phyloP scores from a whole-genome alignment of 306 rosid species.

The Styphnolobium japonicum region DNA sequence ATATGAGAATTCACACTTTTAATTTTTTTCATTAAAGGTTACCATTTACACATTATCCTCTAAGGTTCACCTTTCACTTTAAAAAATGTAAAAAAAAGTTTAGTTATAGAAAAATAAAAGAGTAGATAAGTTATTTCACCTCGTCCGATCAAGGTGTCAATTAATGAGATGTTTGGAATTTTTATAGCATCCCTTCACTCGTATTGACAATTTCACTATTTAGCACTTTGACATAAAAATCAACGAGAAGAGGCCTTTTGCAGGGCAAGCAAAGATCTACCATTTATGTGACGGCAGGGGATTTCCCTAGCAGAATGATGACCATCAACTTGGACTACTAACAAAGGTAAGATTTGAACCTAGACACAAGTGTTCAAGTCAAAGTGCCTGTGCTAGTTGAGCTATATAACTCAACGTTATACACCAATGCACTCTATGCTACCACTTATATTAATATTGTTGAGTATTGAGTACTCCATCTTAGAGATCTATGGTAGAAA shows the following conservation, averaged over 20 bases:
- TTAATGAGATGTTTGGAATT: background rate
- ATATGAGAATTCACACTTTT: no score
- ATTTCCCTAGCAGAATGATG: background rate
- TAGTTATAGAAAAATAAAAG: no score
- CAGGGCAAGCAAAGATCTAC: background rate
- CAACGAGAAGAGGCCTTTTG: background rate
- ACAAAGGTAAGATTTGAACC: background rate
- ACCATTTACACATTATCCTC: no score
- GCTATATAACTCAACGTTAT: background rate
- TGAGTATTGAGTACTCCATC: background rate
- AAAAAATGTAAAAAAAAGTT: no score
- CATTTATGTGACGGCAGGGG: background rate
- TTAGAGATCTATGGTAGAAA: background rate
- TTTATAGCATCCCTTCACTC: background rate
- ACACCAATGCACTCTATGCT: background rate
- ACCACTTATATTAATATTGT: background rate
- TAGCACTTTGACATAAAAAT: background rate
- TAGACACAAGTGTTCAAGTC: background rate
- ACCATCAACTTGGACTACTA: no score
- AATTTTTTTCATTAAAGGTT: no score
- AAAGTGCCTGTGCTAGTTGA: background rate
- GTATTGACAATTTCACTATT: background rate
- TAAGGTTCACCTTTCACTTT: no score
- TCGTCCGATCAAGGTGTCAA: background rate
- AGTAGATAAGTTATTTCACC: background rate